These are phyloP conservation scores for Suillus subluteus DNA, from an alignment of 768 basidiomycete genomes.

Conservation along the genomic window DNA sequence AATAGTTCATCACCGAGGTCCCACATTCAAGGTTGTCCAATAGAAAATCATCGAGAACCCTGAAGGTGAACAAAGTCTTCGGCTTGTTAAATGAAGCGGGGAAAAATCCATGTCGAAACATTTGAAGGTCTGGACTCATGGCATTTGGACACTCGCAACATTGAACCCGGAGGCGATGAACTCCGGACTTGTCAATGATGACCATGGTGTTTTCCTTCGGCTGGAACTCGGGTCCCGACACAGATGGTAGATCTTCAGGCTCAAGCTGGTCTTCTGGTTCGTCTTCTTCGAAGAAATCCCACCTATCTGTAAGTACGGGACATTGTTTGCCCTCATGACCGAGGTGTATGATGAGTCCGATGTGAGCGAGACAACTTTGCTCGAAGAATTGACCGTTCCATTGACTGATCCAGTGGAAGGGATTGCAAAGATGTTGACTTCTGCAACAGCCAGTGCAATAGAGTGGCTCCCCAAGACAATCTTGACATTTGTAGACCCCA, in stretches of 20 bases:
- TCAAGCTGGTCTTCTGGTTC: too few relatives aligned
- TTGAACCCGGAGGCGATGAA: not conserved
- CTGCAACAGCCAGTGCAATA: too few relatives aligned
- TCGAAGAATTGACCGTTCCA: not conserved
- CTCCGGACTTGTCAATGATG: not conserved
- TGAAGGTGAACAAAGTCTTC: not conserved
- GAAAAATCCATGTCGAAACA: not conserved
- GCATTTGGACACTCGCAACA: not conserved
- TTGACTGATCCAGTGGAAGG: not conserved
- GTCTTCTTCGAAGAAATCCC: too few relatives aligned
- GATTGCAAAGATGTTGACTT: too few relatives aligned
- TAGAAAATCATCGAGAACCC: constrained; percentile 3
- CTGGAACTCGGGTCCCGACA: too few relatives aligned
- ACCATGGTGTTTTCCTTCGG: too few relatives aligned
- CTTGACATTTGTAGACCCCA: too few relatives aligned
- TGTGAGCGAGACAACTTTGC: not conserved
- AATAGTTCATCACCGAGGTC: constrained; percentile 2
- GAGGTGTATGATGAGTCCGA: not conserved
- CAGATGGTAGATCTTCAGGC: too few relatives aligned
- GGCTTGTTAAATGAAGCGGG: not conserved
- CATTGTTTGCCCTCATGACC: too few relatives aligned
- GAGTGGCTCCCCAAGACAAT: too few relatives aligned
- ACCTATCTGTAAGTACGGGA: too few relatives aligned
- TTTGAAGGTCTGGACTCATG: not conserved
- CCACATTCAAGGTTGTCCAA: constrained; percentile 9